Evolutionary conservation across 2,329 filamentous ascomycete species (phyloP).

Genomic region (Paracoccidioides lutzii): DNA sequence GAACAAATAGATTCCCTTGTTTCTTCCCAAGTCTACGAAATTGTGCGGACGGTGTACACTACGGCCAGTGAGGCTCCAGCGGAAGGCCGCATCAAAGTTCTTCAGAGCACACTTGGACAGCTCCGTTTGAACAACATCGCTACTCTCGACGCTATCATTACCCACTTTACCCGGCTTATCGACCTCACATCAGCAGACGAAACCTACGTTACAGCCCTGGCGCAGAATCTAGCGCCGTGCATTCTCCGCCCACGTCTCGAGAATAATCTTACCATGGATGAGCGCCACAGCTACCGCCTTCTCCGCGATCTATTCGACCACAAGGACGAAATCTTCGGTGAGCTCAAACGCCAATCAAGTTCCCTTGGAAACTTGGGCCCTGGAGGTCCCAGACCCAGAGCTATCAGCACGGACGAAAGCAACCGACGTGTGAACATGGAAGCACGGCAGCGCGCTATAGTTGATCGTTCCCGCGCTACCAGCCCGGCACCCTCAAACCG

Average conservation of each 20-base stretch:
- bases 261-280: constrained; percentile 85
- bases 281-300: constrained; percentile 81
- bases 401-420: constrained; percentile 89
- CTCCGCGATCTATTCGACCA: constrained; percentile 84
- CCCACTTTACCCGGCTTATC: constrained; percentile 92
- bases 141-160: constrained; percentile 95
- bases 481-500: constrained; percentile 46
- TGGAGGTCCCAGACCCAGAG: constrained; percentile 52
- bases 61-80: constrained; percentile 65
- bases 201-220: constrained; percentile 61
- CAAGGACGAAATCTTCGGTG: constrained; percentile 90
- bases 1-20: constrained; percentile 76
- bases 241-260: constrained; percentile 77
- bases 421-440: constrained; percentile 90
- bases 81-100: constrained; percentile 68
- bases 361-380: constrained; percentile 11
- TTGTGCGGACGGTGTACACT: constrained; percentile 91
- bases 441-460: constrained; percentile 71
- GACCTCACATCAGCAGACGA: constrained; percentile 95
- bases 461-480: constrained; percentile 56
- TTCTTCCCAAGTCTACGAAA: constrained; percentile 96
- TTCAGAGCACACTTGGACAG: constrained; percentile 92
- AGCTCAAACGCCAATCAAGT: constrained; percentile 63
- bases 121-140: constrained; percentile 94
- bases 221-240: constrained; percentile 65